Percentiles rank a stretch among this genome's conserved stretches.
phyloP scores from a whole-genome alignment of 345 rosid species.

The Tarenaya hassleriana region DNA sequence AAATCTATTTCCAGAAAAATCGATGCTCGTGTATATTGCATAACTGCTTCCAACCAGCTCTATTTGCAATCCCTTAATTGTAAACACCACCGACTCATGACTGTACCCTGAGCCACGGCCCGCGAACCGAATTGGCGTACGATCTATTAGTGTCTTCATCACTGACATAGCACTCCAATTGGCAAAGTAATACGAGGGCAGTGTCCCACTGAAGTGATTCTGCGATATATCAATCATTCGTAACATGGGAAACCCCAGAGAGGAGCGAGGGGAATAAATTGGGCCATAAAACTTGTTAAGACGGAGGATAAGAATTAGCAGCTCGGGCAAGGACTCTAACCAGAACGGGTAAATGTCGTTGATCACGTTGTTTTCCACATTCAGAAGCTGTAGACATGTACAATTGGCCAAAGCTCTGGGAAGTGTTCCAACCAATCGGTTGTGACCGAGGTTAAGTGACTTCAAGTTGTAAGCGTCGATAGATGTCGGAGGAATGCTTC shows the following conservation, averaged over 20 bases:
- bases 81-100: neutral
- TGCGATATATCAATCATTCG: slow-evolving; percentile 37
- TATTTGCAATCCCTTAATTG: neutral
- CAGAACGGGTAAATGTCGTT: slow-evolving; percentile 34
- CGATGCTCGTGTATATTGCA: neutral
- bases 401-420: slow-evolving; percentile 33
- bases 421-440: slow-evolving; percentile 23
- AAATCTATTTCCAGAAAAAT: slow-evolving; percentile 3
- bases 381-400: slow-evolving; percentile 25
- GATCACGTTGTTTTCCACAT: slow-evolving; percentile 33
- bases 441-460: slow-evolving; percentile 18
- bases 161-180: neutral
- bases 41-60: neutral
- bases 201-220: slow-evolving; percentile 21
- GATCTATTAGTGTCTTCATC: neutral
- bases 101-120: neutral
- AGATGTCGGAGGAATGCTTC: slow-evolving; percentile 9
- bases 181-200: slow-evolving; percentile 15
- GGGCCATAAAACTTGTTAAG: slow-evolving; percentile 30
- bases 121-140: neutral
- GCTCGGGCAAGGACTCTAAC: slow-evolving; percentile 17
- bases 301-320: slow-evolving; percentile 33
- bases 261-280: slow-evolving; percentile 15
- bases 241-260: slow-evolving; percentile 22
- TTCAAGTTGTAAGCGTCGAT: neutral